These are phyloP conservation scores for Hanseniaspora meyeri DNA, from an alignment of 805 yeast genomes.

Conservation along the genomic window DNA sequence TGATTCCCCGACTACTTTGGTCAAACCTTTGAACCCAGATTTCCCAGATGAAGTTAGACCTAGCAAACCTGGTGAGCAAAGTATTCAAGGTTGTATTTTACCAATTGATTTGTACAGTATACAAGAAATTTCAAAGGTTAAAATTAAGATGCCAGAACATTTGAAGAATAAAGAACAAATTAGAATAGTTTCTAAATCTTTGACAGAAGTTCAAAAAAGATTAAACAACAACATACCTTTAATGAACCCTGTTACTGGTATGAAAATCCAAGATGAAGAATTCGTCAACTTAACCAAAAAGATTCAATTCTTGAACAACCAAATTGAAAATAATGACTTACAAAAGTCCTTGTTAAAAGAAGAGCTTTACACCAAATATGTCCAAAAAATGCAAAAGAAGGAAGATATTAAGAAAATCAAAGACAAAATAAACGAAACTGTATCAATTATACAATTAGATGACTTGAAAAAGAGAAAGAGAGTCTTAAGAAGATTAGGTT, in stretches of 20 bases:
- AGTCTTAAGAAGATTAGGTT: constrained; percentile 82
- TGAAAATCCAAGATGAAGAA: constrained; percentile 80
- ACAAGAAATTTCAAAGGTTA: constrained; percentile 59
- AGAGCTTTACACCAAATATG: constrained; percentile 53
- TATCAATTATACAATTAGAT: constrained; percentile 85
- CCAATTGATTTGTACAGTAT: constrained; percentile 78
- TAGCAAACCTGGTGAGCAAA: constrained; percentile 55
- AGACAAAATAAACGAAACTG: constrained; percentile 64
- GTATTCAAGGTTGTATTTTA: constrained; percentile 55
- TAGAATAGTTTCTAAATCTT: constrained; percentile 52
- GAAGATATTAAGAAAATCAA: constrained; percentile 47
- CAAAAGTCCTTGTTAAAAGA: constrained; percentile 47
- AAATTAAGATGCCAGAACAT: constrained; percentile 69
- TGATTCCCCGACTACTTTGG: constrained; percentile 72
- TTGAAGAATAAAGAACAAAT: constrained; percentile 51
- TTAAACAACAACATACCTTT: constrained; percentile 86
- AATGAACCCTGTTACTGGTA: constrained; percentile 79
- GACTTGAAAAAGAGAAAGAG: constrained; percentile 87
- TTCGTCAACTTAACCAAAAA: constrained; percentile 62
- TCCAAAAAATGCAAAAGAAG: constrained; percentile 49
- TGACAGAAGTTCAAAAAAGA: constrained; percentile 68
- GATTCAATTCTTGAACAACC: constrained; percentile 69
- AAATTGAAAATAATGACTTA: constrained; percentile 57
- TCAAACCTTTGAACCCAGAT: constrained; percentile 65
- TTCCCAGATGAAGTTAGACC: constrained; percentile 86